These are phyloP conservation scores for Actinomucor elegans DNA, from an alignment of 371 early-diverging fungal species.

Conservation along the genomic window DNA sequence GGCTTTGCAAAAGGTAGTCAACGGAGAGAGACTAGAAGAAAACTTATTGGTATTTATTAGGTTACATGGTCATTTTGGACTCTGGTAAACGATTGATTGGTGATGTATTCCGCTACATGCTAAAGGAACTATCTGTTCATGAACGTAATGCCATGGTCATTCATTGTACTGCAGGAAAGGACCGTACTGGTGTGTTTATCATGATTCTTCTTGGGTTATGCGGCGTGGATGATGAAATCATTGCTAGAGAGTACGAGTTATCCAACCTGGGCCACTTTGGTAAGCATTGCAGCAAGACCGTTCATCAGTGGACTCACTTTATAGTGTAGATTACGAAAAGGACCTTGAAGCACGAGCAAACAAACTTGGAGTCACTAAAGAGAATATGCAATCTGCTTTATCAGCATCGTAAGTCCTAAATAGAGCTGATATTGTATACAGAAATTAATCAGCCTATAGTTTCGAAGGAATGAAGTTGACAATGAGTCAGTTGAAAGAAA, in stretches of 20 bases:
- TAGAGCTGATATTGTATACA: not conserved
- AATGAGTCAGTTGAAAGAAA: conserved; percentile 18
- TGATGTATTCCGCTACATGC: conserved; percentile 21
- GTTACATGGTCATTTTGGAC: conserved; percentile 20
- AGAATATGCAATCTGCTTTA: conserved; percentile 36
- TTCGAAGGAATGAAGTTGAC: conserved; percentile 28
- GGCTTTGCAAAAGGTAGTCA: conserved; percentile 26
- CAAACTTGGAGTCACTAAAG: conserved; percentile 22
- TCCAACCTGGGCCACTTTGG: conserved; percentile 39
- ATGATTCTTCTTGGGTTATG: conserved; percentile 67
- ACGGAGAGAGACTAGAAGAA: not conserved
- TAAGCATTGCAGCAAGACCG: conserved; percentile 8
- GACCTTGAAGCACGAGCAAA: conserved; percentile 11
- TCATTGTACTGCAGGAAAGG: conserved; percentile 87
- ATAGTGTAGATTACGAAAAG: conserved; percentile 18
- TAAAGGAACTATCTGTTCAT: conserved; percentile 5
- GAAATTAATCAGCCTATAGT: too few species aligned
- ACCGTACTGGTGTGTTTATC: conserved; percentile 78
- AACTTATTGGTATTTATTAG: not conserved
- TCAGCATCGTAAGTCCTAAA: conserved; percentile 34
- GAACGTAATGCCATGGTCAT: conserved; percentile 53
- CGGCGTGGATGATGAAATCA: conserved; percentile 70
- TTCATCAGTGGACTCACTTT: too few species aligned
- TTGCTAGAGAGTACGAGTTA: conserved; percentile 71
- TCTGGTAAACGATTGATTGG: conserved; percentile 21